phyloP scores from a whole-genome alignment of 306 rosid genomes.

The Begonia fuchsioides region DNA sequence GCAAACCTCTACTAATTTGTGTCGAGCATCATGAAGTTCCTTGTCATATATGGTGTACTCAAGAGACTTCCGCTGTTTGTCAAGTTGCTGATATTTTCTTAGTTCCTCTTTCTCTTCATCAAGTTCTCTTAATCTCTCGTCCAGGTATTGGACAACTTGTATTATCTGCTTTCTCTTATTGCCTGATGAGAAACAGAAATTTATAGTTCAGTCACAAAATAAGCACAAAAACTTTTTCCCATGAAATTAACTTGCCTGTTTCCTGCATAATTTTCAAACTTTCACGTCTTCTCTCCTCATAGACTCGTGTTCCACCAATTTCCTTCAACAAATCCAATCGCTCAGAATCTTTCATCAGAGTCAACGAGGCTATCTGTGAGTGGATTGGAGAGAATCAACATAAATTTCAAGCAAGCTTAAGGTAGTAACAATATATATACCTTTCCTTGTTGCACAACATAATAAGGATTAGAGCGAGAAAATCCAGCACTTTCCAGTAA shows the following conservation, averaged over 20 bases:
- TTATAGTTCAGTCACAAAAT: not conserved
- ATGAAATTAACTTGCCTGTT: conserved; percentile 41
- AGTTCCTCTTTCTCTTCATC: conserved; percentile 99
- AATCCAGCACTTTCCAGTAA: conserved; percentile 98
- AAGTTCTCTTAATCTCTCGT: conserved; percentile 83
- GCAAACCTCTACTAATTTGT: conserved; percentile 71
- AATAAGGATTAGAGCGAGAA: conserved; percentile 98
- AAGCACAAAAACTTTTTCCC: not conserved
- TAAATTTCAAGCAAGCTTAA: conserved; percentile 5
- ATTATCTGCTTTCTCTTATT: conserved; percentile 86
- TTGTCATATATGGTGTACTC: conserved; percentile 81
- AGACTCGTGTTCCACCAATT: conserved; percentile 96
- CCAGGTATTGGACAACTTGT: conserved; percentile 96
- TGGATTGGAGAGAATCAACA: not conserved
- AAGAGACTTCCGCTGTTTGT: conserved; percentile 76
- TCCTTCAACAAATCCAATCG: conserved; percentile 85
- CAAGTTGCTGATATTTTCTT: conserved; percentile 82
- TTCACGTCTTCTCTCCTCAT: conserved; percentile 95
- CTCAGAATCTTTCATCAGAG: conserved; percentile 96
- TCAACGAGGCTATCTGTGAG: conserved; percentile 69
- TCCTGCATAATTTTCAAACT: conserved; percentile 98
- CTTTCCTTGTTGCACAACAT: conserved; percentile 99
- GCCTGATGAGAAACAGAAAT: conserved; percentile 22
- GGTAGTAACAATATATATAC: conserved; percentile 28
- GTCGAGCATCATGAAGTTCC: conserved; percentile 90